Conservation (phyloP, 1,139 yeast genomes). For the Torulaspora pretoriensis region DNA sequence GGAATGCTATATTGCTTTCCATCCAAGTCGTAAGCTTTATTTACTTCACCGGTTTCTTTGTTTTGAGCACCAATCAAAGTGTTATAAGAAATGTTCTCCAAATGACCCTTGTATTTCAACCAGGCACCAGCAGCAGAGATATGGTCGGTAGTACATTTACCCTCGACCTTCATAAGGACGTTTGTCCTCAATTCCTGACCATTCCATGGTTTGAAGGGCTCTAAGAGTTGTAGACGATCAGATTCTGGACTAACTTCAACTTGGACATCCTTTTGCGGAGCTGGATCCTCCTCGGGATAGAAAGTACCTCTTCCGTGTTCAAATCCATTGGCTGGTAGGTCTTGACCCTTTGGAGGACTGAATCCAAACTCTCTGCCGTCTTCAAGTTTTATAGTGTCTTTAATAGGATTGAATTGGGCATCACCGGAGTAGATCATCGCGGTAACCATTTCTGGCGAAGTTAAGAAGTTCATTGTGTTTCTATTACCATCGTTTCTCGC, state of each 20-base stretch:
- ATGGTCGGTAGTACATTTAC: slow-evolving; percentile 97
- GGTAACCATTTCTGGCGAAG: slow-evolving; percentile 95
- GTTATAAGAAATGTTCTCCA: slow-evolving; percentile 91
- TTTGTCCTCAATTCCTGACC: slow-evolving; percentile 75
- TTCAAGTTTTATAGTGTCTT: slow-evolving; percentile 62
- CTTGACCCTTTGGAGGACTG: slow-evolving; percentile 71
- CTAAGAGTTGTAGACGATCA: slow-evolving; percentile 75
- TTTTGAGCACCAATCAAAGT: slow-evolving; percentile 96
- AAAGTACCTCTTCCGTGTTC: slow-evolving; percentile 76
- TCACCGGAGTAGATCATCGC: slow-evolving; percentile 94
- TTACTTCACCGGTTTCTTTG: slow-evolving; percentile 94
- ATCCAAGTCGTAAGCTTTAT: slow-evolving; percentile 81
- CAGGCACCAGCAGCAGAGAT: slow-evolving; percentile 99
- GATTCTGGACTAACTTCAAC: slow-evolving; percentile 76
- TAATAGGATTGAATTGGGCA: slow-evolving; percentile 81
- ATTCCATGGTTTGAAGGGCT: slow-evolving; percentile 83
- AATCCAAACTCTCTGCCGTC: slow-evolving; percentile 73
- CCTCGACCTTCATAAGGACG: slow-evolving; percentile 85
- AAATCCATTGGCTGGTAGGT: slow-evolving; percentile 78
- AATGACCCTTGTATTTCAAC: slow-evolving; percentile 96
- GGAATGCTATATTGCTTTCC: slow-evolving; percentile 80
- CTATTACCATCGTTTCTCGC: slow-evolving; percentile 98
- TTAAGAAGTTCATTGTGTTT: slow-evolving; percentile 91
- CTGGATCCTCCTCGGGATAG: slow-evolving; percentile 80
- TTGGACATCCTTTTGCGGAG: slow-evolving; percentile 61